phyloP scores from a whole-genome alignment of 331 rosid genomes.

The Saraca asoca region DNA sequence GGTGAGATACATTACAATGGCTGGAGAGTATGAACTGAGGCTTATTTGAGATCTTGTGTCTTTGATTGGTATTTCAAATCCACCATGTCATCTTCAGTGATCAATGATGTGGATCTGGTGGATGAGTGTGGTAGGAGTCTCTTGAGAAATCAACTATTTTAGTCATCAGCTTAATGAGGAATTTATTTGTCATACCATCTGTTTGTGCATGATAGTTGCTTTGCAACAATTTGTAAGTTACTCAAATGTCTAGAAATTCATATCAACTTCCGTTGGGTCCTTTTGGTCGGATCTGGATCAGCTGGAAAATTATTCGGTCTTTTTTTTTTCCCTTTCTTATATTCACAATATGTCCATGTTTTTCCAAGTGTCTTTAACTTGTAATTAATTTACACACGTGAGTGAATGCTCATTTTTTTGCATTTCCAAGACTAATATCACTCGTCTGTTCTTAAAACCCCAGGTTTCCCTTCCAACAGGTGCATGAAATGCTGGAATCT shows the following conservation, averaged over 20 bases:
- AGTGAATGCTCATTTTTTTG: constrained; percentile 30
- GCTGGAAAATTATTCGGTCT: constrained; percentile 22
- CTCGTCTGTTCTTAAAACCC: too few relatives aligned
- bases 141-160: constrained; percentile 9
- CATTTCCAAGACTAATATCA: constrained; percentile 29
- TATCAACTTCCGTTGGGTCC: constrained; percentile 15
- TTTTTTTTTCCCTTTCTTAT: constrained; percentile 1
- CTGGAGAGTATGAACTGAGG: constrained; percentile 96
- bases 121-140: constrained; percentile 26
- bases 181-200: constrained; percentile 35
- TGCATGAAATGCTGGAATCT: too few relatives aligned
- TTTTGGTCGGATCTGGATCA: constrained; percentile 33
- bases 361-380: constrained; percentile 17
- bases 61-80: constrained; percentile 29
- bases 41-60: constrained; percentile 56
- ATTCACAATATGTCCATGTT: constrained; percentile 30
- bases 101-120: constrained; percentile 32
- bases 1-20: constrained; percentile 99
- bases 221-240: constrained; percentile 40
- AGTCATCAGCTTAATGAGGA: background rate
- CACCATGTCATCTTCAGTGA: constrained; percentile 35
- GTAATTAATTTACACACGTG: constrained; percentile 36
- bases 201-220: constrained; percentile 35
- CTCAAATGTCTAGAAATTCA: constrained; percentile 39
- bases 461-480: too few relatives aligned